These are phyloP conservation scores for Peterozyma toletana DNA, from an alignment of 805 yeast genomes.

Conservation along the genomic window DNA sequence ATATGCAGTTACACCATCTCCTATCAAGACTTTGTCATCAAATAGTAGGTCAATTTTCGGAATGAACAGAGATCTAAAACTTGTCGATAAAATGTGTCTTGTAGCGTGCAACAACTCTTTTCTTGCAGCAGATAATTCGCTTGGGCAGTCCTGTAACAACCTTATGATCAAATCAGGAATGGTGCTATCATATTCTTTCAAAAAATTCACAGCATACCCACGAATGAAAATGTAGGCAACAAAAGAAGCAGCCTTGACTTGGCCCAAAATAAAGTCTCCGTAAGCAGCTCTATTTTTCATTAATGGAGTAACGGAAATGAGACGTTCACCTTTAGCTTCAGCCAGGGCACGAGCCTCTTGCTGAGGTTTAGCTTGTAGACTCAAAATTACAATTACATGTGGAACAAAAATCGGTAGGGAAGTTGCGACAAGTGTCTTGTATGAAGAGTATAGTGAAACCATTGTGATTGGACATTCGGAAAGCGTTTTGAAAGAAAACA, in stretches of 20 bases:
- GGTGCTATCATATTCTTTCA: slow-evolving; percentile 48
- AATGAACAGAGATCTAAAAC: slow-evolving; percentile 71
- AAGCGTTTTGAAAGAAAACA: slow-evolving; percentile 81
- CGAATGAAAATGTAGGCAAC: slow-evolving; percentile 87
- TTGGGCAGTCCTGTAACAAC: slow-evolving; percentile 89
- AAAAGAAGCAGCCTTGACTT: slow-evolving; percentile 93
- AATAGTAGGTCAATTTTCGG: slow-evolving; percentile 81
- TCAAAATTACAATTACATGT: slow-evolving; percentile 64
- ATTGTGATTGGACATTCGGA: slow-evolving; percentile 97
- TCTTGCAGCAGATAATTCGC: slow-evolving; percentile 84
- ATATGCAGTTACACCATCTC: slow-evolving; percentile 86
- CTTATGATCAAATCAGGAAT: slow-evolving; percentile 87
- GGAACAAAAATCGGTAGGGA: slow-evolving; percentile 78
- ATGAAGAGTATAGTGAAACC: slow-evolving; percentile 86
- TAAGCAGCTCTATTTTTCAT: slow-evolving; percentile 73
- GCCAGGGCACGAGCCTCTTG: slow-evolving; percentile 53
- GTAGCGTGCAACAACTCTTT: slow-evolving; percentile 92
- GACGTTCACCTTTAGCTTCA: slow-evolving; percentile 47
- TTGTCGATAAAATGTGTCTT: slow-evolving; percentile 89
- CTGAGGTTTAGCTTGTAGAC: slow-evolving; percentile 79
- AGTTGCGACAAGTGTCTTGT: slow-evolving; percentile 64
- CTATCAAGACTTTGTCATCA: slow-evolving; percentile 81
- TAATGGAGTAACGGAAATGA: slow-evolving; percentile 66
- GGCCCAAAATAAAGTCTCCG: slow-evolving; percentile 86
- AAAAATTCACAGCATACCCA: slow-evolving; percentile 64